A percentile compares a stretch with the other conserved stretches of the same genome.
These are phyloP conservation scores for Solanum microdontum DNA, from an alignment of 257 asterid genomes.

Conservation along the genomic window DNA sequence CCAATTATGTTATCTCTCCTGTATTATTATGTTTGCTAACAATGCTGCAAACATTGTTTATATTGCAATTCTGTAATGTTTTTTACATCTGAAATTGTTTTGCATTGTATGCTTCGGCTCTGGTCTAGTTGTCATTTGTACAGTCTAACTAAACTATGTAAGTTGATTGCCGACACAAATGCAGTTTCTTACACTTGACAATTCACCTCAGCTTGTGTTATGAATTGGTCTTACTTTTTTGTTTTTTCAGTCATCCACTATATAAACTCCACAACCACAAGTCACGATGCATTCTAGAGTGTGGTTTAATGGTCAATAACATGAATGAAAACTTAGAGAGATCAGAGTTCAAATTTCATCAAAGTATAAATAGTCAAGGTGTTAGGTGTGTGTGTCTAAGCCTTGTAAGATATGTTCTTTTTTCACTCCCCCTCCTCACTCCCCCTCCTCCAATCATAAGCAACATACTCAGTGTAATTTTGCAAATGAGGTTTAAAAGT, in stretches of 20 bases:
- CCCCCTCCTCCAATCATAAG: too few species aligned
- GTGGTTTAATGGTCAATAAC: not conserved
- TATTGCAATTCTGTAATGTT: not conserved
- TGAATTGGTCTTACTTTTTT: not conserved
- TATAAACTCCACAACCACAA: not conserved
- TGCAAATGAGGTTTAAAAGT: too few species aligned
- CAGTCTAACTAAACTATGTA: not conserved
- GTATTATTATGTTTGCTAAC: slow-evolving; percentile 14
- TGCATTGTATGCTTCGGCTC: not conserved
- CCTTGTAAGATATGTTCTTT: not conserved
- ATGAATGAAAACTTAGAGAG: not conserved
- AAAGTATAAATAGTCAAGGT: not conserved
- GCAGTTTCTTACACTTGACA: not conserved
- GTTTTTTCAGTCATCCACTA: not conserved
- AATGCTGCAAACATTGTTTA: slow-evolving; percentile 3
- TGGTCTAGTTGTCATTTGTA: not conserved
- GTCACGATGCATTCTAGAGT: not conserved
- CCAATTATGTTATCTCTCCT: slow-evolving; percentile 9
- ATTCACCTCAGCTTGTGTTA: not conserved
- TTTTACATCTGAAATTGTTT: not conserved
- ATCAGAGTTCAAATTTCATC: not conserved
- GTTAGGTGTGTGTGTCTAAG: not conserved
- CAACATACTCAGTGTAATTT: too few species aligned
- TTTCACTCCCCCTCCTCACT: too few species aligned
- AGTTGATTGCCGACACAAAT: not conserved